A percentile compares a stretch with the other conserved stretches of the same genome.
phyloP scores from a whole-genome alignment of 2,329 filamentous ascomycete genomes.

The Fusarium neocosmosporiellum region DNA sequence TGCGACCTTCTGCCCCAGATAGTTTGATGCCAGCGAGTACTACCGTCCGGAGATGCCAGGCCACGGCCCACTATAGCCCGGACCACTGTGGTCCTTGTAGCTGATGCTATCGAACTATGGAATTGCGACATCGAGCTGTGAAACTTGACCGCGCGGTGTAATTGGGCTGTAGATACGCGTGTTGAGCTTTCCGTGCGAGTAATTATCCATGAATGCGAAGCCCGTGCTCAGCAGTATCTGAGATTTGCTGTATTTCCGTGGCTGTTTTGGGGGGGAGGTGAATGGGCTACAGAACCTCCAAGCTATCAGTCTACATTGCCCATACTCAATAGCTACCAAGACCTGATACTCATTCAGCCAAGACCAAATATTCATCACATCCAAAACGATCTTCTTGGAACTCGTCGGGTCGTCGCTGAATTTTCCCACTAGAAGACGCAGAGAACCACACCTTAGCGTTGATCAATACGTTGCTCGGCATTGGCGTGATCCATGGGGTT shows the following conservation, averaged over 20 bases:
- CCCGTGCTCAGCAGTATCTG: not conserved
- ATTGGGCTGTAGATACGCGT: not conserved
- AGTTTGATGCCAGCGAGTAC: not conserved
- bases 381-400: no score
- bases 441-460: not conserved
- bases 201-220: not conserved
- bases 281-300: not conserved
- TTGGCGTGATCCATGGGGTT: constrained; percentile 12
- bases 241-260: not conserved
- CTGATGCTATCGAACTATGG: constrained; percentile 10
- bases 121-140: constrained; percentile 8
- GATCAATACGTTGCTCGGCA: not conserved
- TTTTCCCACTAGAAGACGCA: not conserved
- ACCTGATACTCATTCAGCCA: not conserved
- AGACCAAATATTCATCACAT: not conserved
- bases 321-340: not conserved
- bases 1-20: not conserved
- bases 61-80: not conserved
- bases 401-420: not conserved
- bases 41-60: not conserved
- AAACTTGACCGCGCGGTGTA: not conserved
- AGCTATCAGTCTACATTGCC: not conserved
- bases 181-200: not conserved
- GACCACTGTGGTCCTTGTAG: not conserved
- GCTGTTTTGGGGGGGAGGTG: not conserved